These are phyloP conservation scores for Alternaria sp. DNA, from an alignment of 2,329 filamentous ascomycete genomes.

Conservation along the genomic window DNA sequence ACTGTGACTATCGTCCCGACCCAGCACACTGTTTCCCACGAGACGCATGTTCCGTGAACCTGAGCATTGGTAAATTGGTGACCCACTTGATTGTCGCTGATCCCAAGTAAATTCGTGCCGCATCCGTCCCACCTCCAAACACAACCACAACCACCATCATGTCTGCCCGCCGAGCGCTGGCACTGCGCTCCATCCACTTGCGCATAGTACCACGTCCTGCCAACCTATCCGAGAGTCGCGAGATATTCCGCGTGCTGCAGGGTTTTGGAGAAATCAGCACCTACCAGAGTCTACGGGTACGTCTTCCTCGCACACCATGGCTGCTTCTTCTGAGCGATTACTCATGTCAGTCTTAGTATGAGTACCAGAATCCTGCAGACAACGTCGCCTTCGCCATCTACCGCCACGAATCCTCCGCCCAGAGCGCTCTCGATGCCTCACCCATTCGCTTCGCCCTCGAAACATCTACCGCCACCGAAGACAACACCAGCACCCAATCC, in stretches of 20 bases:
- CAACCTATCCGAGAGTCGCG: constrained; percentile 59
- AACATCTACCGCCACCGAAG: constrained; percentile 25
- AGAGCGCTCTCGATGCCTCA: constrained; percentile 53
- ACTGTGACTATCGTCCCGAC: constrained; percentile 11
- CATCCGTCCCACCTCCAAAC: constrained; percentile 6
- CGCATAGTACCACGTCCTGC: constrained; percentile 57
- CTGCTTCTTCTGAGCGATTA: not conserved
- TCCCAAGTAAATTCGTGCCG: constrained; percentile 4
- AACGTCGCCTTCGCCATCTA: constrained; percentile 59
- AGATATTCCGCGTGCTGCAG: constrained; percentile 58
- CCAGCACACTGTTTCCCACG: constrained; percentile 28
- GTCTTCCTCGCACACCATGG: not conserved
- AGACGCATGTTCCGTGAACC: constrained; percentile 27
- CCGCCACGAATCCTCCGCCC: constrained; percentile 51
- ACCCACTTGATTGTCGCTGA: constrained; percentile 30
- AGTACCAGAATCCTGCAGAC: constrained; percentile 52
- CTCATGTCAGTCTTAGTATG: constrained; percentile 46
- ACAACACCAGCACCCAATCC: not conserved
- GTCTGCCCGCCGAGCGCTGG: constrained; percentile 42
- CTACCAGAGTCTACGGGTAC: constrained; percentile 56
- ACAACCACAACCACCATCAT: constrained; percentile 26
- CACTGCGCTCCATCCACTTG: constrained; percentile 57
- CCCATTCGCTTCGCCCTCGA: constrained; percentile 59
- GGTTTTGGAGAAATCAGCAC: constrained; percentile 59
- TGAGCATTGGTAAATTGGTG: constrained; percentile 28